These are phyloP conservation scores for Wallemia mellicola DNA, from an alignment of 1,284 basidiomycete genomes.

Conservation along the genomic window DNA sequence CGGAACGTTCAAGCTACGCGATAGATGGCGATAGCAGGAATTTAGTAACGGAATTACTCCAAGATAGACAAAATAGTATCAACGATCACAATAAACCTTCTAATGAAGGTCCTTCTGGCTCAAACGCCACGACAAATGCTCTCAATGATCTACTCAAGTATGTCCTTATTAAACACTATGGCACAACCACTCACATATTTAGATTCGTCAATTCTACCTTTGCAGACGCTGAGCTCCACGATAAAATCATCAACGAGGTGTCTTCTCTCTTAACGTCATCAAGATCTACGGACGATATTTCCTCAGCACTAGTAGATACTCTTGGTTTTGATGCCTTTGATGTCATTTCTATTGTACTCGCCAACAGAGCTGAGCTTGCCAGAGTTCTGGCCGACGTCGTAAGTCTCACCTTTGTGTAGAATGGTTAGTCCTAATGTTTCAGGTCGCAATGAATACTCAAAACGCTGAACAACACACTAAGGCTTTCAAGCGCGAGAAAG, in stretches of 20 bases:
- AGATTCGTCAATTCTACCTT: not conserved
- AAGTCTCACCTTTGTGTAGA: slow-evolving; percentile 3
- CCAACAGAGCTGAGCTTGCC: slow-evolving; percentile 14
- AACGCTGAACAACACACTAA: slow-evolving; percentile 4
- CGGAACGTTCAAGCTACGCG: not conserved
- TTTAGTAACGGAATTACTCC: not conserved
- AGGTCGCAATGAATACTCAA: slow-evolving; percentile 24
- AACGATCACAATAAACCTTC: not conserved
- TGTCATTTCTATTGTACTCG: slow-evolving; percentile 13
- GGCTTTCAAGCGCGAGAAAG: not conserved
- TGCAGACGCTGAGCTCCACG: not conserved
- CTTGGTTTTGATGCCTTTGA: slow-evolving; percentile 65
- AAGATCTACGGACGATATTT: slow-evolving; percentile 33
- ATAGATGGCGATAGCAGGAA: not conserved
- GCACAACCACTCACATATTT: not conserved
- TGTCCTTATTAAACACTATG: not conserved
- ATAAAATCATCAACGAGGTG: slow-evolving; percentile 4
- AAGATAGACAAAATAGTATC: not conserved
- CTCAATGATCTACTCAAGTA: not conserved
- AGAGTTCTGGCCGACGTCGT: slow-evolving; percentile 9
- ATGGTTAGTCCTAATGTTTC: slow-evolving; percentile 4
- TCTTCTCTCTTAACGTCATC: slow-evolving; percentile 10
- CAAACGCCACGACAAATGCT: not conserved
- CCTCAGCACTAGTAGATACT: slow-evolving; percentile 45
- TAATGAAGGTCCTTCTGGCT: not conserved